Base-by-base conservation (phyloP, 116 monocot species). In the Dioscorea cayenensis region DNA sequence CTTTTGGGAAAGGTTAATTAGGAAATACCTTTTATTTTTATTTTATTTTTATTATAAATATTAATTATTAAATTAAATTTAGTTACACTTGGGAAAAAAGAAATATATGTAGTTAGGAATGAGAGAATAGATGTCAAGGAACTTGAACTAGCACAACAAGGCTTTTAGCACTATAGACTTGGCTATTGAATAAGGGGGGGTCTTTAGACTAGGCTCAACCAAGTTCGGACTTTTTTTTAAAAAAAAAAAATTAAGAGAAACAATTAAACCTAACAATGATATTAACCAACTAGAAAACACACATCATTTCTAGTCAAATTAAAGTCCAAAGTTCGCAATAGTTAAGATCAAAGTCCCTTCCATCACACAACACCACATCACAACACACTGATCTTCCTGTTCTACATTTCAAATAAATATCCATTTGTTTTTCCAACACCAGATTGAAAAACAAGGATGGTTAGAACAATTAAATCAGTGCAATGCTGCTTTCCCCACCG, bases 401-500 rank as follows among this genome's bases (percentile, higher is more conserved):
- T 22, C 62, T 62, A 55, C 16, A 55, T 20, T 22, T 22, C 25
- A 62, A 62, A 21, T 62, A 62, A 62, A 62, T 21, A 23, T 23
- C 32, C 18, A 29, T n/a, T 43, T 43, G 43, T 43, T 43, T 43
- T 43, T 43, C 43, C 43, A 43, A 43, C 66, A 18, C 0, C 16
- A 66, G 16, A 36, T 5, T 38, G 32, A 21, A 38, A 19, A 17
- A 66, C 36, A 32, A 19, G 8, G 29, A 71, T 28, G 27, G 6
- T 50, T 49, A 73, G 28, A 36, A 11, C 21, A 27, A 16, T 91
- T 38, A 91, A 66, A 88, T 79, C 17, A 92, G 80, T 0, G 92
- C 76, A 62, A 92, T 86, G 82, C 80, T 86, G 89, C 88, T 92
- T 67, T 82, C 92, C 7, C 92, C 92, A 22, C 92, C 88, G 1